Conservation (phyloP, 306 rosid species). For the Cicer bijugum region DNA sequence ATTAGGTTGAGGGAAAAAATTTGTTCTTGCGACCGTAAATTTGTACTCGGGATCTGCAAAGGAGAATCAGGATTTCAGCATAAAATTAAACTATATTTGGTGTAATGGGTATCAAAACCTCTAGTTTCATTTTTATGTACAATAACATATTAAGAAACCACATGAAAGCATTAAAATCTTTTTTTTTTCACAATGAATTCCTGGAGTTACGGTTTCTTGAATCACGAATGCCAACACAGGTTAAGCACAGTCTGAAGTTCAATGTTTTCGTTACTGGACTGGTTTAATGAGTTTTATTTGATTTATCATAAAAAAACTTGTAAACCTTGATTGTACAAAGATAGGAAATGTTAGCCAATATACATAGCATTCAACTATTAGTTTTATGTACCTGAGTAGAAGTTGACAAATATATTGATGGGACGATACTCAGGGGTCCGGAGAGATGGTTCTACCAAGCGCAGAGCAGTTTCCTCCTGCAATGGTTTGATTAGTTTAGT, state of each 20-base stretch:
- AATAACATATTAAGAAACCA: slow-evolving; percentile 24
- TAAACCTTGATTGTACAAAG: slow-evolving; percentile 28
- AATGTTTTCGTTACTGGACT: background rate
- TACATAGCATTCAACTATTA: slow-evolving; percentile 11
- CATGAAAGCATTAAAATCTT: slow-evolving; percentile 16
- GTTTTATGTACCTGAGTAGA: slow-evolving; percentile 73
- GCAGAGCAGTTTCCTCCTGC: slow-evolving; percentile 90
- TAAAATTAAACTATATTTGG: slow-evolving; percentile 27
- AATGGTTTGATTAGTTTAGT: slow-evolving; percentile 37
- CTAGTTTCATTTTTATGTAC: slow-evolving; percentile 30
- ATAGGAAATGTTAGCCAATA: background rate
- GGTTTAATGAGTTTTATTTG: slow-evolving; percentile 1
- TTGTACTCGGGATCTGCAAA: slow-evolving; percentile 77
- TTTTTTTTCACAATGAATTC: slow-evolving; percentile 1
- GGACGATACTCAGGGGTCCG: slow-evolving; percentile 82
- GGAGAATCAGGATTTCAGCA: slow-evolving; percentile 42
- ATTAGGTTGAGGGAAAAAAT: slow-evolving; percentile 93
- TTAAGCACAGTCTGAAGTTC: slow-evolving; percentile 3
- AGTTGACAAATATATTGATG: slow-evolving; percentile 75
- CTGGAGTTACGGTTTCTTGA: background rate
- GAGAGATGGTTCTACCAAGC: slow-evolving; percentile 71
- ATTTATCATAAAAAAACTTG: slow-evolving; percentile 4
- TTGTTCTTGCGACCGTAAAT: slow-evolving; percentile 70
- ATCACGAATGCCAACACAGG: background rate
- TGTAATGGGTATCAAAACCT: slow-evolving; percentile 13